These are phyloP conservation scores for Fusarium sp. DNA, from an alignment of 2,329 filamentous ascomycete genomes.

Conservation along the genomic window DNA sequence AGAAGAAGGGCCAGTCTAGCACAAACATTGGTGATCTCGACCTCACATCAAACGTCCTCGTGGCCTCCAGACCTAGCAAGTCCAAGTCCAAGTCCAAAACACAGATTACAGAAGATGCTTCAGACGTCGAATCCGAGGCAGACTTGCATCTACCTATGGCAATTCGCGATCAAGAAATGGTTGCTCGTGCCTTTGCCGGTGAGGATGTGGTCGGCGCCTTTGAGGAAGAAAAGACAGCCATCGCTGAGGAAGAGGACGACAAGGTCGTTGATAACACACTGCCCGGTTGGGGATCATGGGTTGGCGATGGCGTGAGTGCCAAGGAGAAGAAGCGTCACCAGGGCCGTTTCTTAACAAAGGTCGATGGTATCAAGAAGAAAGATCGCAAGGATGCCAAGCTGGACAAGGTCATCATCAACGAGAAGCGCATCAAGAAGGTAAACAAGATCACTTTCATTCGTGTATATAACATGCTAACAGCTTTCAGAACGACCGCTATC, in stretches of 20 bases:
- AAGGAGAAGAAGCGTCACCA: slow-evolving; percentile 72
- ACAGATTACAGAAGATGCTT: slow-evolving; percentile 41
- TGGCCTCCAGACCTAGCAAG: slow-evolving; percentile 45
- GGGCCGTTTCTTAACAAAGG: slow-evolving; percentile 70
- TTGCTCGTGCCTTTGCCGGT: slow-evolving; percentile 86
- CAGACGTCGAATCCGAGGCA: slow-evolving; percentile 55
- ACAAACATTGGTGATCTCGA: slow-evolving; percentile 52
- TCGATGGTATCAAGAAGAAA: slow-evolving; percentile 77
- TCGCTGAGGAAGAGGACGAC: slow-evolving; percentile 80
- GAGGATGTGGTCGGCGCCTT: slow-evolving; percentile 87
- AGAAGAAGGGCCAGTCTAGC: slow-evolving; percentile 49
- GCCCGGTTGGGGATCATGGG: slow-evolving; percentile 94
- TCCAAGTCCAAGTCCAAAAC: slow-evolving; percentile 42
- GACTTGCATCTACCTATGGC: slow-evolving; percentile 64
- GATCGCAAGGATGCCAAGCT: slow-evolving; percentile 85
- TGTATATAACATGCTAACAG: background rate
- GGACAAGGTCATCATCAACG: slow-evolving; percentile 87
- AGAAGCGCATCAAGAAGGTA: slow-evolving; percentile 90
- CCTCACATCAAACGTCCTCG: slow-evolving; percentile 49
- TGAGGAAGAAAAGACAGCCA: slow-evolving; percentile 77
- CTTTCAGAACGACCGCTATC: slow-evolving; percentile 80
- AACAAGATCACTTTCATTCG: slow-evolving; percentile 23
- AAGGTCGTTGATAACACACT: slow-evolving; percentile 85
- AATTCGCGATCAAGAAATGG: slow-evolving; percentile 71
- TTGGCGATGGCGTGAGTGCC: slow-evolving; percentile 81